Percentiles rank a stretch among this genome's conserved stretches.
Conservation (phyloP, 768 basidiomycete species). For the Hypholoma fasciculare region DNA sequence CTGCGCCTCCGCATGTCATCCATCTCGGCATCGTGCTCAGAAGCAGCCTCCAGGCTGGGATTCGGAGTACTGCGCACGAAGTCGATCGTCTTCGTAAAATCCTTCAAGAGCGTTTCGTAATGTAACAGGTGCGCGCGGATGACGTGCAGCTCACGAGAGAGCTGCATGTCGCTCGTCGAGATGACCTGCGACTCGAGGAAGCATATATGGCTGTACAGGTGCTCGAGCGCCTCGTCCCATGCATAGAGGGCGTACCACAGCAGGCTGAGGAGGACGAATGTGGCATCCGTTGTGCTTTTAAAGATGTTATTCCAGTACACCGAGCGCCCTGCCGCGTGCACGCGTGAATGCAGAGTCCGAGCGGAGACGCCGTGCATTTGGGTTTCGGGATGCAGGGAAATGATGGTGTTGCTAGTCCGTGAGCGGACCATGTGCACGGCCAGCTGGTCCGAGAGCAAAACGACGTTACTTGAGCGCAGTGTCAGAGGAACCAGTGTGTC, state of each 20-base stretch:
- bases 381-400: constrained; percentile 41
- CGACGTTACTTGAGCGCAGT: constrained; percentile 34
- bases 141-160: constrained; percentile 50
- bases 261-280: constrained; percentile 50
- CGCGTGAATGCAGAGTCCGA: constrained; percentile 30
- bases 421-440: constrained; percentile 55
- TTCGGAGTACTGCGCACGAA: constrained; percentile 51
- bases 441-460: constrained; percentile 47
- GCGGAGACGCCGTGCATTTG: constrained; percentile 36
- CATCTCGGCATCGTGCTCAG: constrained; percentile 2
- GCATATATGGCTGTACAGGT: constrained; percentile 50
- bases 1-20: constrained; percentile 8
- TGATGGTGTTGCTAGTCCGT: constrained; percentile 36
- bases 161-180: not conserved
- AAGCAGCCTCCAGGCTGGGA: constrained; percentile 36
- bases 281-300: constrained; percentile 44
- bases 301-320: constrained; percentile 50
- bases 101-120: constrained; percentile 51
- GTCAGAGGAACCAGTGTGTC: constrained; percentile 52
- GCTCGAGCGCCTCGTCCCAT: constrained; percentile 60
- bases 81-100: constrained; percentile 50
- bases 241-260: constrained; percentile 63
- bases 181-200: constrained; percentile 34
- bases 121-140: constrained; percentile 60
- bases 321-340: constrained; percentile 37